phyloP scores from a whole-genome alignment of 2,329 filamentous ascomycete species.

The Aspergillus sp. region DNA sequence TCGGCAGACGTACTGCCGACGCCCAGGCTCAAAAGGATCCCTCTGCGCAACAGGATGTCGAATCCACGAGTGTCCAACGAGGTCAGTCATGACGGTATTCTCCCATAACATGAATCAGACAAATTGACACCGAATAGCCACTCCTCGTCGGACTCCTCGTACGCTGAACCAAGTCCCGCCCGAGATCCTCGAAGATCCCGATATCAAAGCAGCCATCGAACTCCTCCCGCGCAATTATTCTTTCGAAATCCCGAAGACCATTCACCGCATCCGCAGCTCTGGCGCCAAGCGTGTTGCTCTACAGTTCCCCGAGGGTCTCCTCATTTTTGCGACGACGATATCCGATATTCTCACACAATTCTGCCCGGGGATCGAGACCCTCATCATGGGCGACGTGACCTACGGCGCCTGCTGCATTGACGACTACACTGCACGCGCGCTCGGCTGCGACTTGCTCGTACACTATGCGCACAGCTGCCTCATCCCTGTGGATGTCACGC shows the following conservation, averaged over 20 bases:
- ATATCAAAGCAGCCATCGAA: conserved; percentile 81
- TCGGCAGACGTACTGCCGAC: conserved; percentile 73
- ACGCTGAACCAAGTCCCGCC: conserved; percentile 88
- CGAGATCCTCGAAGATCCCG: conserved; percentile 79
- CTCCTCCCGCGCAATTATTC: conserved; percentile 95
- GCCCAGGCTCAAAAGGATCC: conserved; percentile 55
- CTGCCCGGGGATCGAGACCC: conserved; percentile 83
- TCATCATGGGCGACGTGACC: conserved; percentile 99
- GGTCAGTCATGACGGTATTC: conserved; percentile 25
- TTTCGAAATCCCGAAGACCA: conserved; percentile 98
- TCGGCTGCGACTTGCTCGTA: conserved; percentile 90
- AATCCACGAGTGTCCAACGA: conserved; percentile 54
- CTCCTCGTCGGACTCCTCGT: conserved; percentile 70
- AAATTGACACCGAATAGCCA: conserved; percentile 49
- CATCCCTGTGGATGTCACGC: conserved; percentile 93
- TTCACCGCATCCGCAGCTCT: conserved; percentile 83
- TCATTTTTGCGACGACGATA: conserved; percentile 95
- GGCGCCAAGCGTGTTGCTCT: conserved; percentile 80
- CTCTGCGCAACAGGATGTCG: conserved; percentile 60
- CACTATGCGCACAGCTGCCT: conserved; percentile 97
- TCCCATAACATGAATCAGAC: conserved; percentile 14
- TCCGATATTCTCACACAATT: conserved; percentile 95
- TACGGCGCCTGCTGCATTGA: conserved; percentile 99
- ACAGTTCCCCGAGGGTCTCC: conserved; percentile 94
- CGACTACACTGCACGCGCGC: conserved; percentile 90